Evolutionary conservation across 495 filamentous ascomycete species (phyloP), one percentile per base, ranked within the genome.

Genomic region (Acidomyces sp.): DNA sequence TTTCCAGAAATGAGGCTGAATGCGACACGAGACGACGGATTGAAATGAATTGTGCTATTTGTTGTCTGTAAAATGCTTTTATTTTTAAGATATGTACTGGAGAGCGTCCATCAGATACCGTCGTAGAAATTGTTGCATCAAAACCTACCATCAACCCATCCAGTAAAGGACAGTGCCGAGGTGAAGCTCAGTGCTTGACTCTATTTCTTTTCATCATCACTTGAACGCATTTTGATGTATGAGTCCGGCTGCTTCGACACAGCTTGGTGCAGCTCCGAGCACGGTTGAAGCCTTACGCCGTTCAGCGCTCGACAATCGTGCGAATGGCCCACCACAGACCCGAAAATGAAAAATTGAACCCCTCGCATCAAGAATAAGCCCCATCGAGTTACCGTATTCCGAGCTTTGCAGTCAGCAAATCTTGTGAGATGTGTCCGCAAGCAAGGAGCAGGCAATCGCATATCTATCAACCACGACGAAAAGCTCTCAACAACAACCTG

Each of bases 281-380:
- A n/a, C n/a, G n/a, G n/a, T n/a, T n/a, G n/a, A n/a, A n/a, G n/a
- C n/a, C n/a, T n/a, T n/a, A n/a, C n/a, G n/a, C n/a, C n/a, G n/a
- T n/a, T n/a, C n/a, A n/a, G n/a, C n/a, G n/a, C n/a, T n/a, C 49
- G 65, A 50, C 51, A 41, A 45, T 55, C 41, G 32, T 57, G 41
- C 45, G 10, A 22, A 9, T 28, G 24, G 42, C 25, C 37, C 24
- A 36, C 73, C 72, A 75, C 72, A 68, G 73, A 77, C 67, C 63
- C 63, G 55, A 54, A 53, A 62, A 51, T 39, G 46, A 52, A 56
- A 56, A 61, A 62, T 54, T 63, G 69, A 70, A 74, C 82, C 78
- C 82, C 87, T 94, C 86, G 85, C 81, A 77, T 83, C 90, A 83
- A 94, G 85, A 95, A 93, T 97, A 85, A 94, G 90, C 90, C 90